phyloP scores from a whole-genome alignment of 345 rosid species.

The Excoecaria cochinchinensis region DNA sequence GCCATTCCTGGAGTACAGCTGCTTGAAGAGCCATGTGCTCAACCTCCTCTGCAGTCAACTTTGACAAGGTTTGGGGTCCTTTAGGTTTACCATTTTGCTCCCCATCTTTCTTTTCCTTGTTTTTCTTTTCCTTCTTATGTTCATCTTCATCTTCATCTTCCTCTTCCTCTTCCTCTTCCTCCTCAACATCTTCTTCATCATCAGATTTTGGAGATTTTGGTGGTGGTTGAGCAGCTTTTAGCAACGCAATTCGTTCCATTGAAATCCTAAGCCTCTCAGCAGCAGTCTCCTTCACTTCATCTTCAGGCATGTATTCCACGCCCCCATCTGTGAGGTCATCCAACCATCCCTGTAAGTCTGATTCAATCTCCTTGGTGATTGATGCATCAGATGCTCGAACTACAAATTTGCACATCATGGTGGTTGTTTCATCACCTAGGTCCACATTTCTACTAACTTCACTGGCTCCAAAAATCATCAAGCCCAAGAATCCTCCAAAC shows the following conservation, averaged over 20 bases:
- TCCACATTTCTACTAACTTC: constrained; percentile 98
- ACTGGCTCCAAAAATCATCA: constrained; percentile 98
- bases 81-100: constrained; percentile 50
- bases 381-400: constrained; percentile 95
- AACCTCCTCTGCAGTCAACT: constrained; percentile 89
- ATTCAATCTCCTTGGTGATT: constrained; percentile 85
- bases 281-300: constrained; percentile 86
- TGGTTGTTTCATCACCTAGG: constrained; percentile 92
- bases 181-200: constrained; percentile 41
- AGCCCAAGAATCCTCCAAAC: constrained; percentile 89
- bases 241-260: constrained; percentile 86
- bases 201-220: constrained; percentile 60
- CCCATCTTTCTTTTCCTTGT: constrained; percentile 34
- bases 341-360: constrained; percentile 92
- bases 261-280: constrained; percentile 89
- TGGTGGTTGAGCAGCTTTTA: constrained; percentile 82
- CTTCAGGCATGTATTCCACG: constrained; percentile 97
- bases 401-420: constrained; percentile 96
- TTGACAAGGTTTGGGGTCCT: constrained; percentile 69
- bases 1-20: constrained; percentile 97
- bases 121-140: constrained; percentile 12
- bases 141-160: constrained; percentile 27
- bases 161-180: constrained; percentile 30
- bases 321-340: constrained; percentile 94
- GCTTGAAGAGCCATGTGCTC: constrained; percentile 97